Evolutionary conservation across 768 basidiomycete genomes (phyloP).

Genomic region (Boletus tomentosulus): DNA sequence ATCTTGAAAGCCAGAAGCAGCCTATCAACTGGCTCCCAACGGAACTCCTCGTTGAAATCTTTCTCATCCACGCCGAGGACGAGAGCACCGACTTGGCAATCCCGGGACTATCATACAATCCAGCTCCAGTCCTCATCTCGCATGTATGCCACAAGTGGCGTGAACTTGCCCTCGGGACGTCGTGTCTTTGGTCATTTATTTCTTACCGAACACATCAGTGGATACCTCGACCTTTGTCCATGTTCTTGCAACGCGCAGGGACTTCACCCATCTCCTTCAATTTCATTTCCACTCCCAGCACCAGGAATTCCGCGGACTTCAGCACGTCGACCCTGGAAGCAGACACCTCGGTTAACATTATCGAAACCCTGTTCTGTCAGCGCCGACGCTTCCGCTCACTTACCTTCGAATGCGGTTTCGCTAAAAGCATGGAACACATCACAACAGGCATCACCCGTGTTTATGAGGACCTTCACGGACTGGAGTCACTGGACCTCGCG

Average conservation of each 20-base stretch:
- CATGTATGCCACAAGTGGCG: constrained; percentile 53
- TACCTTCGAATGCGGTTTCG: constrained; percentile 30
- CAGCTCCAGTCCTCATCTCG: constrained; percentile 39
- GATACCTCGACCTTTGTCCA: constrained; percentile 19
- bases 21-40: constrained; percentile 50
- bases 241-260: constrained; percentile 37
- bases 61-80: constrained; percentile 30
- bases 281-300: constrained; percentile 25
- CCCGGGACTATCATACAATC: constrained; percentile 25
- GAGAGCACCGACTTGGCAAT: constrained; percentile 20
- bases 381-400: constrained; percentile 31
- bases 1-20: constrained; percentile 38
- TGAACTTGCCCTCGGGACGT: constrained; percentile 37
- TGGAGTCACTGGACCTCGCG: constrained; percentile 30
- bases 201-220: constrained; percentile 25
- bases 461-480: constrained; percentile 16
- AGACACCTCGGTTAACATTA: constrained; percentile 21
- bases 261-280: constrained; percentile 33
- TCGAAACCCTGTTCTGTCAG: constrained; percentile 21
- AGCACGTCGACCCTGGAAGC: constrained; percentile 17
- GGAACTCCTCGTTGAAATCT: constrained; percentile 46
- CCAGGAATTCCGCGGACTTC: constrained; percentile 4
- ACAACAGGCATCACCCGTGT: constrained; percentile 17
- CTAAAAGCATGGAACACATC: constrained; percentile 28
- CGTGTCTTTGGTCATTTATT: constrained; percentile 44